Evolutionary conservation across 345 rosid species (phyloP).

Genomic region (Streptanthus diversifolius): DNA sequence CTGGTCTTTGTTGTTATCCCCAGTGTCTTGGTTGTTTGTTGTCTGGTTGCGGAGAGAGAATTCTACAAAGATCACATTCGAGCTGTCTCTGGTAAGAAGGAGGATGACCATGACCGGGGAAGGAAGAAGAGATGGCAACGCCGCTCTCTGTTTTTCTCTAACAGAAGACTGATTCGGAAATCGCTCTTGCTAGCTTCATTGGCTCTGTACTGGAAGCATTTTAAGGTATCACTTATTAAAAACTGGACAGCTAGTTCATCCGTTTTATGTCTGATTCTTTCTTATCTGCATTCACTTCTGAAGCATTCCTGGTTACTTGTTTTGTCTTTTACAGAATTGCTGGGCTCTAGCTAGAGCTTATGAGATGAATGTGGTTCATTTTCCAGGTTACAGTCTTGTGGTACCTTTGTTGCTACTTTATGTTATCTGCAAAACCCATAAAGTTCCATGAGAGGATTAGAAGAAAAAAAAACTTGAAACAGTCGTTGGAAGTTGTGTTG

Average conservation of each 20-base stretch:
- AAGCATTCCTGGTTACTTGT: background rate
- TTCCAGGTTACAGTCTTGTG: constrained; percentile 63
- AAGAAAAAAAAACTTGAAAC: background rate
- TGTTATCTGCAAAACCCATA: constrained; percentile 46
- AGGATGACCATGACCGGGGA: constrained; percentile 50
- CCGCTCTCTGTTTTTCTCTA: constrained; percentile 28
- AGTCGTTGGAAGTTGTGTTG: background rate
- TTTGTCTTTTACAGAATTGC: constrained; percentile 53
- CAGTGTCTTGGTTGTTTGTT: constrained; percentile 42
- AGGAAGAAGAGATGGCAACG: constrained; percentile 34
- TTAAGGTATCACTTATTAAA: constrained; percentile 45
- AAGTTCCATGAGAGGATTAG: constrained; percentile 26
- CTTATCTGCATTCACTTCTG: background rate
- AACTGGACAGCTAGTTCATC: background rate
- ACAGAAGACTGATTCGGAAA: constrained; percentile 50
- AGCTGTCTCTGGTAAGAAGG: constrained; percentile 58
- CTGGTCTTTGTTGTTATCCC: constrained; percentile 66
- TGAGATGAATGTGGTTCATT: constrained; percentile 78
- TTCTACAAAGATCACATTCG: constrained; percentile 51
- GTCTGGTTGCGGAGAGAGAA: constrained; percentile 71
- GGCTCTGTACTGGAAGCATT: constrained; percentile 73
- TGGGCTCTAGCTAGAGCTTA: constrained; percentile 69
- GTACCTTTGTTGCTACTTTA: constrained; percentile 60
- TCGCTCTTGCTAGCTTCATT: constrained; percentile 53
- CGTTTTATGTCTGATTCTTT: background rate